Evolutionary conservation across 2,329 filamentous ascomycete species (phyloP).

Genomic region (Pseudocercospora ulei): DNA sequence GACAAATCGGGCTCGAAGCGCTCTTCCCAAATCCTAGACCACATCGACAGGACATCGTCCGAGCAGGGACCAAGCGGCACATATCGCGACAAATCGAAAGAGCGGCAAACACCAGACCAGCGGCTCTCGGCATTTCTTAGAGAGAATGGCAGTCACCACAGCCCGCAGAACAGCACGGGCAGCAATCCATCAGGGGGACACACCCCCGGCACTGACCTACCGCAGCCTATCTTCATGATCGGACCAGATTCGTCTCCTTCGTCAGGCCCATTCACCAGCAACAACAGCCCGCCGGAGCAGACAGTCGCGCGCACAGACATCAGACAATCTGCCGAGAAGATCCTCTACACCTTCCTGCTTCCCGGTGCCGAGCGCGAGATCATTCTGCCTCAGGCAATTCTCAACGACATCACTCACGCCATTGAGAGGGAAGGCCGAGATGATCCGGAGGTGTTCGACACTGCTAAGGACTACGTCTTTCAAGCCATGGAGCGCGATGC

Average conservation of each 20-base stretch:
- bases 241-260: conserved; percentile 36
- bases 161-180: conserved; percentile 42
- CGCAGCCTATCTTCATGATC: conserved; percentile 52
- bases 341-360: conserved; percentile 93
- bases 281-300: conserved; percentile 69
- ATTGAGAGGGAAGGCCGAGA: conserved; percentile 89
- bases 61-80: conserved; percentile 32
- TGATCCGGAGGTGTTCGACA: conserved; percentile 93
- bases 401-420: conserved; percentile 70
- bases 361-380: conserved; percentile 96
- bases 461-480: conserved; percentile 97
- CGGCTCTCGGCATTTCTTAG: conserved; percentile 77
- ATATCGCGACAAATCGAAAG: conserved; percentile 39
- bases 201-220: conserved; percentile 40
- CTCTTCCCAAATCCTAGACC: conserved; percentile 69
- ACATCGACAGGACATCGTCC: conserved; percentile 40
- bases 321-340: conserved; percentile 88
- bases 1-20: conserved; percentile 70
- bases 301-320: conserved; percentile 84
- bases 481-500: conserved; percentile 99
- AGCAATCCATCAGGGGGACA: conserved; percentile 27
- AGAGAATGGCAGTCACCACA: conserved; percentile 41
- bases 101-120: conserved; percentile 61
- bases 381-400: conserved; percentile 77
- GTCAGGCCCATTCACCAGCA: conserved; percentile 49